Conservation (phyloP, 495 filamentous ascomycete species). For the Hypomontagnella submonticulosa region DNA sequence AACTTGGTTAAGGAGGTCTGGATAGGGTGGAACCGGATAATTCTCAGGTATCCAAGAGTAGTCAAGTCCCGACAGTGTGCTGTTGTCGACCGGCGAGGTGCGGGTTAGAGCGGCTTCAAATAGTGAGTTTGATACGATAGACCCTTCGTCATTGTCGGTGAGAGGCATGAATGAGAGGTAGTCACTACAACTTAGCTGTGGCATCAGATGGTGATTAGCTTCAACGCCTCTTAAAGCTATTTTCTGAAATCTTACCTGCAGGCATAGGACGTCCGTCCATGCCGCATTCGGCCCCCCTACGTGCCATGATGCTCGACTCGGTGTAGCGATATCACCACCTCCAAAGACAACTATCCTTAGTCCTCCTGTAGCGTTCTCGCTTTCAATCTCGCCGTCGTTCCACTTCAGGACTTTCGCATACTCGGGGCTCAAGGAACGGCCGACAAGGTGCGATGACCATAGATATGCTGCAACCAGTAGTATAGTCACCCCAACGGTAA, state of each 20-base stretch:
- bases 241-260: constrained; percentile 29
- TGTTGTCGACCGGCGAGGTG: constrained; percentile 30
- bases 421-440: constrained; percentile 15
- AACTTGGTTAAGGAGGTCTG: constrained; percentile 57
- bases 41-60: constrained; percentile 52
- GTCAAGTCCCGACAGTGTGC: constrained; percentile 40
- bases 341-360: constrained; percentile 51
- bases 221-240: neutral
- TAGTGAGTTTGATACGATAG: constrained; percentile 48
- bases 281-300: constrained; percentile 18
- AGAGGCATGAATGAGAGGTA: constrained; percentile 49
- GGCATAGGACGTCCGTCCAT: constrained; percentile 47
- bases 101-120: constrained; percentile 45
- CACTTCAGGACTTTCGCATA: constrained; percentile 22
- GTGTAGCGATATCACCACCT: constrained; percentile 47
- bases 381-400: constrained; percentile 31
- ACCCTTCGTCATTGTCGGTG: constrained; percentile 32
- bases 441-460: constrained; percentile 33
- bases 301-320: constrained; percentile 24
- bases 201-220: constrained; percentile 19
- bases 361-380: constrained; percentile 9
- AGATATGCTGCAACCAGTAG: constrained; percentile 34
- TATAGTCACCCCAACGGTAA: constrained; percentile 29
- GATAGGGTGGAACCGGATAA: constrained; percentile 46
- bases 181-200: constrained; percentile 49